These are phyloP conservation scores for Botrytis deweyae DNA, from an alignment of 2,329 filamentous ascomycete species.

Conservation along the genomic window DNA sequence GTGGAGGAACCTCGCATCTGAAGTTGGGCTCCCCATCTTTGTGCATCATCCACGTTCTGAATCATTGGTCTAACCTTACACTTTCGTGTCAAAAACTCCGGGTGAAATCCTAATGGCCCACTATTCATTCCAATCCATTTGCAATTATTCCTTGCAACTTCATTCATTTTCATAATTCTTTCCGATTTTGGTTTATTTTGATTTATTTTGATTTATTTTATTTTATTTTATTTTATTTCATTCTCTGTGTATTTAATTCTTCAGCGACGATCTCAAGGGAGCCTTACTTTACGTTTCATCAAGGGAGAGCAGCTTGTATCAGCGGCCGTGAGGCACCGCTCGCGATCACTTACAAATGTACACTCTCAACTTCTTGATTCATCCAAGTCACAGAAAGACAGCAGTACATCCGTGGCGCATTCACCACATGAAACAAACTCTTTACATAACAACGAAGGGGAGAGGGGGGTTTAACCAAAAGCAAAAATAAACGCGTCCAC, in stretches of 20 bases:
- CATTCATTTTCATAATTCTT: neutral
- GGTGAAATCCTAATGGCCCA: conserved; percentile 16
- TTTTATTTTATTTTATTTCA: neutral
- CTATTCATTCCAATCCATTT: conserved; percentile 1
- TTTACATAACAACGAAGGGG: neutral
- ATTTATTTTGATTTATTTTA: neutral
- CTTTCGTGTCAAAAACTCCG: conserved; percentile 17
- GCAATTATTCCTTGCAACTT: conserved; percentile 1
- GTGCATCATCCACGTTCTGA: neutral
- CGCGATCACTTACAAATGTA: neutral
- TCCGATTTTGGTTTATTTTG: neutral
- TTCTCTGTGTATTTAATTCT: neutral
- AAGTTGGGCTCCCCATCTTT: conserved; percentile 17
- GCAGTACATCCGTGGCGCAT: neutral
- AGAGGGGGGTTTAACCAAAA: neutral
- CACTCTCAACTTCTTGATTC: neutral
- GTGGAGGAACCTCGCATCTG: conserved; percentile 15
- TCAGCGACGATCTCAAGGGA: conserved; percentile 4
- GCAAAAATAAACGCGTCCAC: conserved; percentile 9
- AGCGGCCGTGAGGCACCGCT: conserved; percentile 18
- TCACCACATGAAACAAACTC: conserved; percentile 1
- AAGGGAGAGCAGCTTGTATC: neutral
- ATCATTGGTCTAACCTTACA: neutral
- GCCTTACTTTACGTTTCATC: conserved; percentile 16
- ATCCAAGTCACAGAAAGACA: neutral